Evolutionary conservation across 2,329 filamentous ascomycete species (phyloP).

Genomic region (Corniculantispora saksenae): DNA sequence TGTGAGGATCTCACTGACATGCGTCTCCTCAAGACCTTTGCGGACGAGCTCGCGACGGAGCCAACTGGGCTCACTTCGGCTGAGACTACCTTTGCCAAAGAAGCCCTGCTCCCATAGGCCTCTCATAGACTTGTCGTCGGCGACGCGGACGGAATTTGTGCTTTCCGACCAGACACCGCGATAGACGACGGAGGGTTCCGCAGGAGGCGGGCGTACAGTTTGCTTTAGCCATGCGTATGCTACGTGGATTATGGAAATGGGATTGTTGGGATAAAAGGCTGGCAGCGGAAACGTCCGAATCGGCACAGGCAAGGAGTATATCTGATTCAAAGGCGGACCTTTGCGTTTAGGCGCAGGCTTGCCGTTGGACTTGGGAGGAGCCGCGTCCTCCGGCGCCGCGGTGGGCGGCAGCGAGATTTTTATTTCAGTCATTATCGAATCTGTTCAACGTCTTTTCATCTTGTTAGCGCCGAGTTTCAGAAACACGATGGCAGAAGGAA

Average conservation of each 20-base stretch:
- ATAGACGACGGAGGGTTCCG: slow-evolving; percentile 66
- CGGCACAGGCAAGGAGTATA: slow-evolving; percentile 81
- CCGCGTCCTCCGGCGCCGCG: slow-evolving; percentile 25
- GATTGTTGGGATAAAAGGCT: slow-evolving; percentile 87
- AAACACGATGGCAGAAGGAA: not conserved
- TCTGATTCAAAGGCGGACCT: slow-evolving; percentile 60
- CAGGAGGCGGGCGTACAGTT: slow-evolving; percentile 64
- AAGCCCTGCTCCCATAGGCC: slow-evolving; percentile 96
- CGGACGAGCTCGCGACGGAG: slow-evolving; percentile 77
- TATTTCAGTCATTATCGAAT: slow-evolving; percentile 9
- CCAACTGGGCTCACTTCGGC: slow-evolving; percentile 94
- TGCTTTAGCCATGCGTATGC: slow-evolving; percentile 76
- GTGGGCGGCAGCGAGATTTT: slow-evolving; percentile 2
- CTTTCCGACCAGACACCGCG: slow-evolving; percentile 77
- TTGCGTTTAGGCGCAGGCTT: slow-evolving; percentile 31
- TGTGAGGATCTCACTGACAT: slow-evolving; percentile 83
- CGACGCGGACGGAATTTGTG: slow-evolving; percentile 82
- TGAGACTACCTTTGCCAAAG: slow-evolving; percentile 91
- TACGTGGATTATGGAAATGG: slow-evolving; percentile 81
- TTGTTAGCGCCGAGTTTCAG: slow-evolving; percentile 22
- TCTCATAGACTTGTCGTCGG: slow-evolving; percentile 71
- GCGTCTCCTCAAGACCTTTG: slow-evolving; percentile 60
- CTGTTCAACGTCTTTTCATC: slow-evolving; percentile 1
- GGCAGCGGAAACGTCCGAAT: slow-evolving; percentile 82
- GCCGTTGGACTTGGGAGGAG: slow-evolving; percentile 24